Evolutionary conservation across 345 rosid species (phyloP), one percentile per base, ranked within the genome.

Genomic region (Salix dunnii): DNA sequence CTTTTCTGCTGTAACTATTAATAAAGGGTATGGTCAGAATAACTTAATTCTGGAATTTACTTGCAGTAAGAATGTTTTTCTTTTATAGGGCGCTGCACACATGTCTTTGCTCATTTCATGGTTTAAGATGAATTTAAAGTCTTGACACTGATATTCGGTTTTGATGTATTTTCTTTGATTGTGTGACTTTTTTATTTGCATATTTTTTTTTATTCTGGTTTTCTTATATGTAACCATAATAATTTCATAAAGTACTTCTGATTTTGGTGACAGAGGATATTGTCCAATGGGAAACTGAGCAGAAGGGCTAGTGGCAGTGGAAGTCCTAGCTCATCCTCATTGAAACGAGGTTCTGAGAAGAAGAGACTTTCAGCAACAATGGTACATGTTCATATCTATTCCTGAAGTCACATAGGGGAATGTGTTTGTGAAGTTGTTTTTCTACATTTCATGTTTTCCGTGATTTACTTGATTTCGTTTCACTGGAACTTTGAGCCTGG

Each of bases 331-430:
- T 88, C 91, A 70, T 81, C 75, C 33, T 74, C 85, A 43, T 83
- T 86, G 12, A 90, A 90, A 82, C 84, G 89, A 67, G 86, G 82
- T 74, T 86, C 88, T 82, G 92, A 87, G 53, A 91, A 84, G 86
- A 89, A 85, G 80, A 79, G 83, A 71, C 79, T 28, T 75, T 86
- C 91, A 31, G 83, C 88, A 60, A 80, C 78, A 68, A 87, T 86
- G 91, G 90, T 88, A 84, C 55, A 53, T 46, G 20, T n/a, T 62
- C 35, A 28, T 10, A 42, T 33, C 8, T 23, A 64, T 68, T 55
- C 51, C 27, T 55, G 28, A 73, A 28, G 36, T 23, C 53, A 73
- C 21, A 17, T 31, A 25, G 68, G 16, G 53, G 28, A 16, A 51
- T 62, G 30, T n/a, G 7, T 60, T 63, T 25, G 6, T 14, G 33